Base-by-base conservation (phyloP, 192 early-diverging fungal genomes). In the Rhizophagus prolifer region DNA sequence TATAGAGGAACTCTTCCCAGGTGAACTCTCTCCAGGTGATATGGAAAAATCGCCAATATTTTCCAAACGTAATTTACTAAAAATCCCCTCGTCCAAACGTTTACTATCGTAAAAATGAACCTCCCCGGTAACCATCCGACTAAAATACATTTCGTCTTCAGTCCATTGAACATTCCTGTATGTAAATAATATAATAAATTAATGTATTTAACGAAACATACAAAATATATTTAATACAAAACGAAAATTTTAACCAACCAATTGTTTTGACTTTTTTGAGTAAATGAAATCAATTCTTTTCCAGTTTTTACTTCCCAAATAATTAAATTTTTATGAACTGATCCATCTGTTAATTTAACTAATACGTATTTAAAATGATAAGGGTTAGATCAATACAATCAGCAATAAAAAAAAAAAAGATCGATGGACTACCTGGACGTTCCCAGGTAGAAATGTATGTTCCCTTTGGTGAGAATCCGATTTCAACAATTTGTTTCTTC, bases 111-210 rank as follows among this genome's bases (percentile, higher is more conserved):
- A 96, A 79, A 99, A 95, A 69, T 95, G 95, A 78, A 99, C 89
- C 80, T 97, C 94, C 31, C 90, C 90, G 16, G 89, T 84, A n/a
- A 93, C 92, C 83, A 96, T 90, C 76, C 93, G 91, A 36, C 93
- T 94, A 81, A 91, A 96, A 81, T 87, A 92, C 36, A 87, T 72
- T 85, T 99, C 97, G 81, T 95, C 93, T 68, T 92, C 92, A 25
- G 94, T 96, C 96, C 96, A 99, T 82, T 97, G 92, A 81, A 96
- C 87, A 74, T 94, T 93, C 91, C 93, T 92, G 79, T 41, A 36
- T 46, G 19, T n/a, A 44, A 26, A 70, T 38, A 38, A 38, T 8
- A 38, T 38, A 38, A 38, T 6, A 58, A 16, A 46, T 59, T 26
- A 26, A 21, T 23, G 26, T 4, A 8, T 12, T 50, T 28, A 34